Percentiles rank a stretch among this genome's conserved stretches.
phyloP scores from a whole-genome alignment of 148 eudicot species.

The Camellia sinensis region DNA sequence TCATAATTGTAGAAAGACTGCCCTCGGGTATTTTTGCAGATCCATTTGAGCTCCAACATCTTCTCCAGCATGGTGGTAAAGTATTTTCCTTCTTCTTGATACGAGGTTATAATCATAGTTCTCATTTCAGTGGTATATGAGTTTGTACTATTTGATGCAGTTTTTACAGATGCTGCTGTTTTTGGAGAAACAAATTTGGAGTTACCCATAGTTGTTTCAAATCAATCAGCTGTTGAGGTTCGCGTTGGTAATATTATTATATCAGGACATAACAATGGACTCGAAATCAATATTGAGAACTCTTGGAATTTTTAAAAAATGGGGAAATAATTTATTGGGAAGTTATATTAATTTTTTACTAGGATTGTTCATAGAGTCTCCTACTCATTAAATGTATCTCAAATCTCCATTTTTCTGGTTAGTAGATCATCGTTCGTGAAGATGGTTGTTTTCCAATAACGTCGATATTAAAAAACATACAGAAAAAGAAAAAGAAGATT shows the following conservation, averaged over 20 bases:
- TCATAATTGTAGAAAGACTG: constrained; percentile 64
- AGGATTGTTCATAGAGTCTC: no score
- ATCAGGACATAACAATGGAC: constrained; percentile 25
- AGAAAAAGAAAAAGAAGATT: no score
- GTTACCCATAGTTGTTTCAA: constrained; percentile 73
- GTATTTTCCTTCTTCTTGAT: constrained; percentile 20
- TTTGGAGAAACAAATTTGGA: constrained; percentile 91
- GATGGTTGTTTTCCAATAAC: no score
- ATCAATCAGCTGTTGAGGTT: constrained; percentile 71
- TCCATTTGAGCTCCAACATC: constrained; percentile 88
- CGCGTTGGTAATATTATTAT: constrained; percentile 38
- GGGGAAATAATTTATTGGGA: no score
- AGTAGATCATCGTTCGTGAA: no score
- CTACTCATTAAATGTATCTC: no score
- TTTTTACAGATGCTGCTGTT: constrained; percentile 63
- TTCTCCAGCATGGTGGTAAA: constrained; percentile 67
- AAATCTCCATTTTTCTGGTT: no score
- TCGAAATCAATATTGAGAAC: constrained; percentile 41
- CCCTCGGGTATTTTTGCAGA: constrained; percentile 89
- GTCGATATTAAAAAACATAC: no score
- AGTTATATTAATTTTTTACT: no score
- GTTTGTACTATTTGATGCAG: constrained; percentile 33
- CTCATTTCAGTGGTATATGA: not conserved
- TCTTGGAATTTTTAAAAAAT: not conserved
- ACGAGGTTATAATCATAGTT: not conserved